phyloP scores from a whole-genome alignment of 805 yeast species.

The Candida andamanensis region DNA sequence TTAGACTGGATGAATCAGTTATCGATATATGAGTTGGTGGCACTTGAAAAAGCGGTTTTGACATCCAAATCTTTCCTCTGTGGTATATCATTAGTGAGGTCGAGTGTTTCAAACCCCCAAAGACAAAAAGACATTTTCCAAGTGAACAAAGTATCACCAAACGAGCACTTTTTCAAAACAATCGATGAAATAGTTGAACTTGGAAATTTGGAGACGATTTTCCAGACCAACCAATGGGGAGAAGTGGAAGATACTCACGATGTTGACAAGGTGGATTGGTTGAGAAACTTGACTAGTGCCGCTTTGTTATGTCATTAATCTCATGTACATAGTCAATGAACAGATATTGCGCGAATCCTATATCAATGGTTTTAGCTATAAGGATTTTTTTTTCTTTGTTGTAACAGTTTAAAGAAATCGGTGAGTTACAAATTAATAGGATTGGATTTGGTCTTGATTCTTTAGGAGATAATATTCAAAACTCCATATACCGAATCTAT shows the following conservation, averaged over 20 bases:
- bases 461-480: no score
- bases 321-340: slow-evolving; percentile 1
- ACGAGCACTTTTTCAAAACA: slow-evolving; percentile 32
- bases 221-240: slow-evolving; percentile 92
- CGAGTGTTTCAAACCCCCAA: slow-evolving; percentile 24
- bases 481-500: no score
- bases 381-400: no score
- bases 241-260: slow-evolving; percentile 99
- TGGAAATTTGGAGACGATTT: slow-evolving; percentile 75
- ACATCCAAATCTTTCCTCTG: slow-evolving; percentile 82
- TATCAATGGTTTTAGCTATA: no score
- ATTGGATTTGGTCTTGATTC: no score
- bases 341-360: no score
- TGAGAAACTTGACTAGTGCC: slow-evolving; percentile 77
- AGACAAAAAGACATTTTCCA: slow-evolving; percentile 24
- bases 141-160: slow-evolving; percentile 25
- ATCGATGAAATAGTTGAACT: slow-evolving; percentile 71
- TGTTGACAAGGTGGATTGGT: slow-evolving; percentile 87
- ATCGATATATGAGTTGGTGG: slow-evolving; percentile 73
- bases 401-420: no score
- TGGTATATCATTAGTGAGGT: slow-evolving; percentile 65
- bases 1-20: slow-evolving; percentile 57
- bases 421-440: no score
- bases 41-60: slow-evolving; percentile 84
- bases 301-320: slow-evolving; percentile 38